phyloP scores from a whole-genome alignment of 2,329 filamentous ascomycete species.

The Dothistroma septosporum region DNA sequence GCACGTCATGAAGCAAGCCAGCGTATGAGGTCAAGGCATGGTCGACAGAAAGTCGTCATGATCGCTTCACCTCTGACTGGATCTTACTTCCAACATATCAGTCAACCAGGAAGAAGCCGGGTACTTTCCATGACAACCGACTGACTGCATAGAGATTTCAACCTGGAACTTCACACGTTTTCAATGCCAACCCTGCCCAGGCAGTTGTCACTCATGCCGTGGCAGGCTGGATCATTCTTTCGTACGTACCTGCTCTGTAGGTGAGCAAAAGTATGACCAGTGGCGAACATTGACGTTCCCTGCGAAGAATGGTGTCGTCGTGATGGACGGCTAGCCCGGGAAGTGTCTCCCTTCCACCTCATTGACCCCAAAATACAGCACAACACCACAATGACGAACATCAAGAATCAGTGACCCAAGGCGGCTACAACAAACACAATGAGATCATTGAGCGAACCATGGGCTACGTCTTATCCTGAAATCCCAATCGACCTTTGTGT shows the following conservation, averaged over 20 bases:
- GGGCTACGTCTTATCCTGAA: neutral
- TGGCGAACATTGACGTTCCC: no score
- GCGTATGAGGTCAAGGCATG: neutral
- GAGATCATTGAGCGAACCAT: neutral
- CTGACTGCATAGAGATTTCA: no score
- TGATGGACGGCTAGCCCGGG: no score
- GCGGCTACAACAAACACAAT: neutral
- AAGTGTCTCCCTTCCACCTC: neutral
- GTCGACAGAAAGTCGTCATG: no score
- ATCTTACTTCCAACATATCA: neutral
- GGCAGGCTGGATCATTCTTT: no score
- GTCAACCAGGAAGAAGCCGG: neutral
- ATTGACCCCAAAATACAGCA: neutral
- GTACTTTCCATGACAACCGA: no score
- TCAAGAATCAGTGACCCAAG: neutral
- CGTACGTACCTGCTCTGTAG: no score
- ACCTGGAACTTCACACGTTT: no score
- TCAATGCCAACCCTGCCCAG: no score
- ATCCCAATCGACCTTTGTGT: neutral
- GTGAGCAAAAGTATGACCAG: no score
- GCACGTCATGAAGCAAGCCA: neutral
- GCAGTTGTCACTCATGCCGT: no score
- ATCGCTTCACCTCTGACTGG: neutral
- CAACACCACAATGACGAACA: neutral
- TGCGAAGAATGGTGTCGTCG: no score